phyloP scores from a whole-genome alignment of 2,329 filamentous ascomycete species.

The Myrmaecium sp. region DNA sequence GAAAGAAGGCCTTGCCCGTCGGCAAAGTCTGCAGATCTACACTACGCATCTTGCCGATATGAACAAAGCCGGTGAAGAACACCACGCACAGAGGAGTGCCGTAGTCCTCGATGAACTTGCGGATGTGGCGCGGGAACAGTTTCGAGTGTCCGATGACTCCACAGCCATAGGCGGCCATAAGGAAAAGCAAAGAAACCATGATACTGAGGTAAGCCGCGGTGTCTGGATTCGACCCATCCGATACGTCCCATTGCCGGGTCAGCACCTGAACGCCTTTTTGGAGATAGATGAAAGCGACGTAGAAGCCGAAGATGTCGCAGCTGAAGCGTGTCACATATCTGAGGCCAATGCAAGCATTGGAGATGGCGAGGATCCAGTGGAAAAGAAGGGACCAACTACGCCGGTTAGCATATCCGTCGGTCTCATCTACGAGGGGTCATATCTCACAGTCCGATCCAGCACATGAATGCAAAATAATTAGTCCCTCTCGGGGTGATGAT shows the following conservation, averaged over 20 bases:
- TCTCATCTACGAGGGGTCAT: neutral
- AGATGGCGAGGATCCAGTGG: slow-evolving; percentile 68
- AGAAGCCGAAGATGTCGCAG: slow-evolving; percentile 88
- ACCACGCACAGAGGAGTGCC: slow-evolving; percentile 51
- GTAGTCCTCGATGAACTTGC: slow-evolving; percentile 79
- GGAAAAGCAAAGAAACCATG: slow-evolving; percentile 58
- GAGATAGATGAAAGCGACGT: slow-evolving; percentile 80
- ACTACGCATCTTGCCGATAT: slow-evolving; percentile 64
- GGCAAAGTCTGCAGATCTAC: slow-evolving; percentile 56
- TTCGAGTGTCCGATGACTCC: slow-evolving; percentile 52
- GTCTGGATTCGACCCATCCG: no score
- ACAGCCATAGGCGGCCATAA: slow-evolving; percentile 59
- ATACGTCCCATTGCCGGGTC: slow-evolving; percentile 49
- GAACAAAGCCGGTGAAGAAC: slow-evolving; percentile 82
- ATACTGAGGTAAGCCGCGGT: slow-evolving; percentile 61
- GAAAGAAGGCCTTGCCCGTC: slow-evolving; percentile 60
- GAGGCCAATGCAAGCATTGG: slow-evolving; percentile 78
- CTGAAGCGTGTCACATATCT: slow-evolving; percentile 81
- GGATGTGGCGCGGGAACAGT: slow-evolving; percentile 57
- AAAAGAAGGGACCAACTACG: slow-evolving; percentile 69
- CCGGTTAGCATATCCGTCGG: neutral
- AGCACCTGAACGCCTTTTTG: slow-evolving; percentile 84
- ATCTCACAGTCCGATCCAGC: slow-evolving; percentile 64
- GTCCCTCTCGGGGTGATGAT: slow-evolving; percentile 64
- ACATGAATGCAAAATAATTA: slow-evolving; percentile 81